Evolutionary conservation across 139 green algal species (phyloP), one percentile per base, ranked within the genome.

Genomic region (Volvox reticuliferus): DNA sequence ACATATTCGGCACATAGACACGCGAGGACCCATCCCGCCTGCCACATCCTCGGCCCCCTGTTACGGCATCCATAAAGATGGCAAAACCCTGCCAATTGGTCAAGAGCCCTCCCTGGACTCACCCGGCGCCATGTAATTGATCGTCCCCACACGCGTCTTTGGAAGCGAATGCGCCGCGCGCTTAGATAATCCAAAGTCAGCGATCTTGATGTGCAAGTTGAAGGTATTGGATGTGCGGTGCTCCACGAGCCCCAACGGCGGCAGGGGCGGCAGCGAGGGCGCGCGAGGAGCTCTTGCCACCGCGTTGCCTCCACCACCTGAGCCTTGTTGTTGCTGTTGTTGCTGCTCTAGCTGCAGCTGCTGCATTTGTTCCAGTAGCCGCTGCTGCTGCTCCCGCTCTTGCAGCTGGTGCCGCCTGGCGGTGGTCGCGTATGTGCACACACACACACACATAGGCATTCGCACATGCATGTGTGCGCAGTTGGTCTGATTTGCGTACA

Each of bases 91-190:
- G 44, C 44, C 44, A 55, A 9, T 5, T 55, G 44, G 44, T 55
- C 44, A 55, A 55, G 44, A 55, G 44, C 9, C 9, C 9, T 55
- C 44, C 65, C 65, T 3, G 65, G 33, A 30, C 82, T 0, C 68
- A 83, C 73, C 86, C 0, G 87, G 87, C 33, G 76, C 87, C 87
- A 91, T 91, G 87, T 91, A 91, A 33, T 86, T 86, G 9, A 91
- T 86, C 33, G 87, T 91, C n/a, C 87, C 87, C 22, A 91, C 87
- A 12, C 87, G 87, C 24, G 87, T 86, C 62, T 91, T 91, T 55
- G 87, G 87, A 62, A 86, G 87, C 76, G 87, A 91, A 75, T 85
- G 44, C 17, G 61, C 76, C 14, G 87, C 61, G 33, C 35, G 30
- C 76, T 86, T 85, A 18, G 68, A 86, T n/a, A 91, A 61, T 6